Base-by-base conservation (phyloP, 2,329 filamentous ascomycete species). In the Neopestalotiopsis sp. region DNA sequence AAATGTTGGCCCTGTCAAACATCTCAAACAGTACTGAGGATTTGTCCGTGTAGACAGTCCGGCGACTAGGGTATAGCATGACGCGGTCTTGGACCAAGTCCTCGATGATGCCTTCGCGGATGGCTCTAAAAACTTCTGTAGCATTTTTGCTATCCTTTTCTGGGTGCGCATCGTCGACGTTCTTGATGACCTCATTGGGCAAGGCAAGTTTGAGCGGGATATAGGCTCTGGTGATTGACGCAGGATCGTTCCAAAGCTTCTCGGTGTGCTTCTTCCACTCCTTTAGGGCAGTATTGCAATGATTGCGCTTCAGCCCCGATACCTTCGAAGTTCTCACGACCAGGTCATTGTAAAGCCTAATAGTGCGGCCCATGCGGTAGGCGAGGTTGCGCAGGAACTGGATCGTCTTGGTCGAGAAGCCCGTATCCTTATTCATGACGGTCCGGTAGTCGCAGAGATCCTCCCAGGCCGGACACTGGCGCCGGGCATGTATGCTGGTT, bases 11-110 rank as follows among this genome's bases (percentile, higher is more conserved):
- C 69, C 76, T 71, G 69, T 73, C 70, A 69, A 66, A 69, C 7
- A 70, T 73, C 40, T 71, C 68, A 38, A 72, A 71, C 7, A 72
- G 58, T 14, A 72, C 69, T 38, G 73, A 38, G 42, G 61, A 4
- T 24, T 69, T 64, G 65, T 70, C 76, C 72, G 71, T 76, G 69
- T 76, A 71, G 10, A 68, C 71, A 5, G 40, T 59, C 28, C 74
- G 65, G 3, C 83, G 79, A 12, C 74, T 76, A 0, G 83, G 82
- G 70, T 81, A 83, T 13, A 86, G 74, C 73, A 84, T 80, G 42
- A 76, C 80, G 66, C 79, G 75, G 69, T 85, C 86, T 68, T 79
- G 75, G 56, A 80, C 77, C 28, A 81, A 77, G 76, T 88, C 85
- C 3, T 80, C 74, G 24, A 87, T 77, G 59, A 88, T 76, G 0